Evolutionary conservation across 1,139 yeast species (phyloP), one percentile per base, ranked within the genome.

Genomic region (Hansenula lynferdii): DNA sequence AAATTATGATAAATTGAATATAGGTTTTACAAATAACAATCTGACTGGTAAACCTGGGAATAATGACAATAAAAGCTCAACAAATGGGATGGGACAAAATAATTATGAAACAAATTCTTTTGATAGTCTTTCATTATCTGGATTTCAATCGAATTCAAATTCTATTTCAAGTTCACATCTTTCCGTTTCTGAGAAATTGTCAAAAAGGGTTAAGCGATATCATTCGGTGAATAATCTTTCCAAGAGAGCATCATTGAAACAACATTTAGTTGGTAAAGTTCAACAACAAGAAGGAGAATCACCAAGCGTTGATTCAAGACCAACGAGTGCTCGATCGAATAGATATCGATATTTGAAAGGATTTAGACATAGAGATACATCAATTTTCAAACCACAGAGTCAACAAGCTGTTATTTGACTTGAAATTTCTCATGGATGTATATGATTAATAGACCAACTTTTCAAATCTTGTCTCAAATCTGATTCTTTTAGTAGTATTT

Each of bases 401-500:
- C 14, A 20, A n/a, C 25, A 5, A n/a, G 11, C 11, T 24, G 11
- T n/a, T 33, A 19, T 10, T 17, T 18, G n/a, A n/a, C n/a, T n/a
- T n/a, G n/a, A n/a, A n/a, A n/a, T 16, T 6, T 1, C 11, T 20
- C 12, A 19, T 27, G 23, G 17, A 11, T 11, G 16, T 5, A 30
- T 20, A 10, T 30, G 19, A 17, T 14, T 31, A 7, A 45, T 38
- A 9, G 38, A 15, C 80, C 80, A 74, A 48, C 77, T 71, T 43
- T 54, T 60, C 47, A 72, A 60, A 43, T 72, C 72, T 8, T 64
- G 67, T 40, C 78, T 59, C 35, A 62, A 60, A 31, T 55, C 61
- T 15, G 56, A 46, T 48, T 72, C 77, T 42, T 60, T 65, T 17
- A 70, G 58, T 37, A n/a, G n/a, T 64, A 57, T 2, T 71, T 73